Conservation (phyloP, 208 protist species). For the Wallacemonas rigidus region DNA sequence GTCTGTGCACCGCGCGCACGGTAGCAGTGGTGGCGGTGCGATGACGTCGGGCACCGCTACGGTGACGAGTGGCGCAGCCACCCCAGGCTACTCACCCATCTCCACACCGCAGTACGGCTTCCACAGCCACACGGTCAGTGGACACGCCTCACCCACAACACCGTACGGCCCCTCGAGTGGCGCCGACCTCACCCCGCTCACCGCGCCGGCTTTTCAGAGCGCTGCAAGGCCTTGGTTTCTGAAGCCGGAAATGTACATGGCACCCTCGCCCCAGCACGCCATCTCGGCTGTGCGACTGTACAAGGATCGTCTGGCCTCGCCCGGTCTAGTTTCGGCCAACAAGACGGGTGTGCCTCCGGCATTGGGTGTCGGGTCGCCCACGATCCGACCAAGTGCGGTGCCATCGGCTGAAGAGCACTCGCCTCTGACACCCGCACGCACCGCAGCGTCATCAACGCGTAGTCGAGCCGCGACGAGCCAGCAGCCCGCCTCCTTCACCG, state of each 20-base stretch:
- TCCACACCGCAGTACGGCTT: constrained; percentile 12
- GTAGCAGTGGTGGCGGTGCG: not conserved
- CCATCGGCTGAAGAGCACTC: too few species aligned
- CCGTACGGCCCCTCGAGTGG: constrained; percentile 8
- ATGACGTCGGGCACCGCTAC: not conserved
- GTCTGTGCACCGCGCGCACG: constrained; percentile 1
- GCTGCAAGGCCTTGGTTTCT: constrained; percentile 67
- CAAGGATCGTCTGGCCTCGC: constrained; percentile 8
- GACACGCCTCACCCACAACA: not conserved
- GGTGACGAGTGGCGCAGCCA: not conserved
- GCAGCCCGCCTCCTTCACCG: too few species aligned
- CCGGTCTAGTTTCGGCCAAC: too few species aligned
- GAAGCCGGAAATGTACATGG: constrained; percentile 59
- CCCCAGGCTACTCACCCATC: not conserved
- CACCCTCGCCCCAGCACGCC: constrained; percentile 29
- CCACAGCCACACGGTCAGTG: not conserved
- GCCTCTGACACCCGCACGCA: too few species aligned
- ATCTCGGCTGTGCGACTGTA: constrained; percentile 53
- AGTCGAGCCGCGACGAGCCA: too few species aligned
- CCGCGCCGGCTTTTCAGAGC: constrained; percentile 16
- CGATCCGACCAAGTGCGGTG: too few species aligned
- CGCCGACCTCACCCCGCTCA: constrained; percentile 22
- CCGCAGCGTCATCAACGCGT: too few species aligned
- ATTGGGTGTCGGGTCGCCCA: too few species aligned
- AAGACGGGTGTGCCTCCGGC: too few species aligned